These are phyloP conservation scores for Phytophthora podocarpi DNA, from an alignment of 352 stramenopile genomes.

Conservation along the genomic window DNA sequence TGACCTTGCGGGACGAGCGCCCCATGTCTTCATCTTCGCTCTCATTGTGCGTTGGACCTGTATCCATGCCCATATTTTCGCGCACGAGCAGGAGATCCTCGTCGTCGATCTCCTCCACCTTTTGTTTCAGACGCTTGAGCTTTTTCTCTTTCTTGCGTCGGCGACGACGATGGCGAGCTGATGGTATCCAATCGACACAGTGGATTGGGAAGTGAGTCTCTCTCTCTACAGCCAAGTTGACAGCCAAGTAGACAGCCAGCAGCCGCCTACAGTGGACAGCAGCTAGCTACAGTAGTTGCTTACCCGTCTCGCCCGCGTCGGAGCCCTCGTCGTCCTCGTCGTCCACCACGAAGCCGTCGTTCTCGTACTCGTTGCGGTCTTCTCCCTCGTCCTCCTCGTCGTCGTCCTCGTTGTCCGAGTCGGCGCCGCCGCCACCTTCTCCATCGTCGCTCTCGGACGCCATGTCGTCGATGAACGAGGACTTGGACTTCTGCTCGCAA, in stretches of 20 bases:
- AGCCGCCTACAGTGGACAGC: neutral
- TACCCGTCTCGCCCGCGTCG: constrained; percentile 71
- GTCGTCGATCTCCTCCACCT: constrained; percentile 88
- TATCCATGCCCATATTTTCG: constrained; percentile 91
- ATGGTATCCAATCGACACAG: constrained; percentile 10
- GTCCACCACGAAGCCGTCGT: constrained; percentile 89
- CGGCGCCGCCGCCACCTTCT: constrained; percentile 36
- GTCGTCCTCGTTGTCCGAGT: constrained; percentile 75
- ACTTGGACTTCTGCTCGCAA: constrained; percentile 66
- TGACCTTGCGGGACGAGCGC: constrained; percentile 72
- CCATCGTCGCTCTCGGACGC: constrained; percentile 88
- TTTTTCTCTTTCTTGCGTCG: constrained; percentile 90
- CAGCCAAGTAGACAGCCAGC: neutral
- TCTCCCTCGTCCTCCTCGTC: constrained; percentile 86
- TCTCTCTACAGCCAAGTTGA: no score
- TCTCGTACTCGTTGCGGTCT: constrained; percentile 90
- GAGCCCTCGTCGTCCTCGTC: constrained; percentile 81
- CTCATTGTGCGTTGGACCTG: constrained; percentile 68
- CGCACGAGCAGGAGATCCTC: constrained; percentile 89
- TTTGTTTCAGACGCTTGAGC: constrained; percentile 86
- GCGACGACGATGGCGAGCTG: constrained; percentile 68
- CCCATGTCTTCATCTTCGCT: constrained; percentile 83
- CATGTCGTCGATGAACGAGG: constrained; percentile 89
- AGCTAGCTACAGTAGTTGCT: constrained; percentile 6
- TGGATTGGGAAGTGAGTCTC: constrained; percentile 1